Base-by-base conservation (phyloP, 352 stramenopile species). In the Globisporangium cederbergense region DNA sequence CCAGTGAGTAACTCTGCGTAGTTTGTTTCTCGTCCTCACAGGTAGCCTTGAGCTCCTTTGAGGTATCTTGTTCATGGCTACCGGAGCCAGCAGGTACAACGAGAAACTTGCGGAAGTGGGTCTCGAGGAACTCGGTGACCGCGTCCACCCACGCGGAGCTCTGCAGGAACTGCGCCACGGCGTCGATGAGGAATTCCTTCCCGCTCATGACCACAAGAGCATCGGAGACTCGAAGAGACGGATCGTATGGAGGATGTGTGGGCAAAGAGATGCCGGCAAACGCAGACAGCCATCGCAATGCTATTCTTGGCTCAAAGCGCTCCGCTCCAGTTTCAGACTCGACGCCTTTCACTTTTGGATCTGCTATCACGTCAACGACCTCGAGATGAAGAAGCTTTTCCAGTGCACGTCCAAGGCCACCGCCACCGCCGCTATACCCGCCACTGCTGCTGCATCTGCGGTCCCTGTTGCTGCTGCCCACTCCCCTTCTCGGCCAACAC, bases 141-240 rank as follows among this genome's bases (percentile, higher is more conserved):
- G 70, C 63, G 34, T 88, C 67, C 8, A 80, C 69, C 84, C 84
- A 91, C 56, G 7, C 51, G 10, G 58, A 63, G 22, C 77, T 79
- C 67, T 90, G 74, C 42, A 93, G 62, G 59, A 90, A 93, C 67
- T 93, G 76, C 57, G 76, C 78, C 36, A 90, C 76, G 0, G 82
- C 84, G 60, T 91, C 84, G 51, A 93, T 68, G 40, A 93, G 65
- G 64, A 93, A 93, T 16, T 81, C 78, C 49, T 87, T 89, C n/a
- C 82, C 72, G 36, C 64, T 65, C 73, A 79, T 76, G 3, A 6
- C 36, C 6, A 6, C 49, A 11, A 55, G n/a, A 11, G 14, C 50
- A 56, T 56, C 14, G 50, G 11, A 56, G 25, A 55, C 2, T 9
- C 9, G 9, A 20, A n/a, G 7, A 5, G 30, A n/a, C 22, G 22